Evolutionary conservation across 257 asterid species (phyloP).

Genomic region (Gentiana macrophylla): DNA sequence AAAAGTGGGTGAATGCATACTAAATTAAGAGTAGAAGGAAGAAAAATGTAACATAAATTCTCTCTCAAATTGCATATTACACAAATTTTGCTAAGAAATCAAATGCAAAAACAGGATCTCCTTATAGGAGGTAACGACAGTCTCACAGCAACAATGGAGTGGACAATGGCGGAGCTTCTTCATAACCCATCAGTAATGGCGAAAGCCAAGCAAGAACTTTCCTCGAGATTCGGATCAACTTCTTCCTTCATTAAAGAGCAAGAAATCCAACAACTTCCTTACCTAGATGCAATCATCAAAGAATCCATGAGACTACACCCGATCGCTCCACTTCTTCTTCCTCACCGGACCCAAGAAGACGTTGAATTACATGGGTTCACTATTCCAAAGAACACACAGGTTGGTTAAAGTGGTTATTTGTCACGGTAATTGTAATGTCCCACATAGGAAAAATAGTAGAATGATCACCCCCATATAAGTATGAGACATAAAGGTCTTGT

Average conservation of each 20-base stretch:
- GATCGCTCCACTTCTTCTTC: not conserved
- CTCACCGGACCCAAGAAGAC: not conserved
- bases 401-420: no score
- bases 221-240: not conserved
- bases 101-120: not conserved
- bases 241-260: not conserved
- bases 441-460: no score
- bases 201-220: not conserved
- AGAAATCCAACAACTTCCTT: not conserved
- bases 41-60: no score
- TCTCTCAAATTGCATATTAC: no score
- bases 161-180: not conserved
- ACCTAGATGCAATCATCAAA: not conserved
- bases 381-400: no score
- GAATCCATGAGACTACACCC: constrained; percentile 1
- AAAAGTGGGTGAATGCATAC: no score
- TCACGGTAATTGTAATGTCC: no score
- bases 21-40: no score
- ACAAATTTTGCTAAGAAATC: no score
- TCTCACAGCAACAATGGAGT: not conserved
- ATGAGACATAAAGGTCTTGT: no score
- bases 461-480: no score
- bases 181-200: not conserved
- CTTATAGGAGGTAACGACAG: not conserved
- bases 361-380: no score